Evolutionary conservation across 2,329 filamentous ascomycete species (phyloP).

Genomic region (Penicillium sp.): DNA sequence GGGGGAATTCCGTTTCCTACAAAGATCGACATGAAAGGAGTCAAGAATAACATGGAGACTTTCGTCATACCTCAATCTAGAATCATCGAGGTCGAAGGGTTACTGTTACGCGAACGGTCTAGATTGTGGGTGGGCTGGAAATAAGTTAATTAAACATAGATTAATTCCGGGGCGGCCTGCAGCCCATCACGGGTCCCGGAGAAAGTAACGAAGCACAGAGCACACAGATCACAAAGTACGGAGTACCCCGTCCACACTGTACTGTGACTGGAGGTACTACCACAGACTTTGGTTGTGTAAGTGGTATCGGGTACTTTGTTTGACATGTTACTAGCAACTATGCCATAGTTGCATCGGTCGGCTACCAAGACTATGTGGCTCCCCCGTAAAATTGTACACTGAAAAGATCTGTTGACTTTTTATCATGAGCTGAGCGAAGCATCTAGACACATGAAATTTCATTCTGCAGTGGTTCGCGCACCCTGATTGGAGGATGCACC

Average conservation of each 20-base stretch:
- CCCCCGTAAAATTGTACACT: too few relatives aligned
- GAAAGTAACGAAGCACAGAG: not conserved
- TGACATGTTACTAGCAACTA: too few relatives aligned
- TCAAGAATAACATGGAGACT: not conserved
- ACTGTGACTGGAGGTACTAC: too few relatives aligned
- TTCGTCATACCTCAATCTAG: not conserved
- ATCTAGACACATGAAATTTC: not conserved
- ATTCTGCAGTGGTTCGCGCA: not conserved
- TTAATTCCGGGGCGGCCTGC: slow-evolving; percentile 8
- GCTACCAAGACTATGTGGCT: not conserved
- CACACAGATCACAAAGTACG: not conserved
- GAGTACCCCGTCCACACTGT: too few relatives aligned
- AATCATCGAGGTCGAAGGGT: too few relatives aligned
- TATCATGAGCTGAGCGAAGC: not conserved
- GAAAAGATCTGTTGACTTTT: not conserved
- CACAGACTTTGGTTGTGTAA: too few relatives aligned
- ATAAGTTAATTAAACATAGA: slow-evolving; percentile 11
- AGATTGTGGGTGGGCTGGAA: slow-evolving; percentile 4
- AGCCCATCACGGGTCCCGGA: not conserved
- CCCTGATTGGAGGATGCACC: not conserved
- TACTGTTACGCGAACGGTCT: slow-evolving; percentile 2
- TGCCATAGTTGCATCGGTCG: not conserved
- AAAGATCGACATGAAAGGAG: not conserved
- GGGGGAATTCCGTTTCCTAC: not conserved
- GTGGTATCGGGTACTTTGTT: too few relatives aligned